Percentiles rank a stretch among this genome's conserved stretches.
These are phyloP conservation scores for Salvia sclarea DNA, from an alignment of 305 asterid genomes.

Conservation along the genomic window DNA sequence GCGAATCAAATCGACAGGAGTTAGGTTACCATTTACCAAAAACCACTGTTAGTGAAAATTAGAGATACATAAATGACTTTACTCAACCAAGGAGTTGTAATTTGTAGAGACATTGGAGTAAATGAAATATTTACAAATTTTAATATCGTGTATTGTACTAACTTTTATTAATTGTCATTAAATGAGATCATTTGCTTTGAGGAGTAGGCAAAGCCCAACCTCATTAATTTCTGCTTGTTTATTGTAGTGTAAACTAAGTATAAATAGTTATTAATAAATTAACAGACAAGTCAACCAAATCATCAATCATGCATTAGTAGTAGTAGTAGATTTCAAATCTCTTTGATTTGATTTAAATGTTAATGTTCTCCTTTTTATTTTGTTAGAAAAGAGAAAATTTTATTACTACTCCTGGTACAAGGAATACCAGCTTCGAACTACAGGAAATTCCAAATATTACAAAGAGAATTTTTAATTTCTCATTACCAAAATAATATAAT, in stretches of 20 bases:
- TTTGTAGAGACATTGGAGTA: not conserved
- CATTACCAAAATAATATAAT: not conserved
- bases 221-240: not conserved
- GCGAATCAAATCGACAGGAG: not conserved
- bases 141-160: not conserved
- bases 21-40: not conserved
- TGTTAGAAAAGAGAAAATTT: no score
- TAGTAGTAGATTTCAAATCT: not conserved
- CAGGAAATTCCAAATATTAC: no score
- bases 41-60: not conserved
- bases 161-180: not conserved
- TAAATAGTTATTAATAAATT: not conserved
- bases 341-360: not conserved
- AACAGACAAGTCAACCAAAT: not conserved
- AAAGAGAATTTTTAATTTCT: no score
- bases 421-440: no score
- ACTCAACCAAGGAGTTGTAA: not conserved
- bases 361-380: not conserved
- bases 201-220: constrained; percentile 2
- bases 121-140: not conserved
- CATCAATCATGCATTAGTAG: not conserved
- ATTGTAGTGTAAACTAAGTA: not conserved
- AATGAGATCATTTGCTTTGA: not conserved
- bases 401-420: no score
- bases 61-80: not conserved